These are phyloP conservation scores for Peltaster fructicola DNA, from an alignment of 2,329 filamentous ascomycete species.

Conservation along the genomic window DNA sequence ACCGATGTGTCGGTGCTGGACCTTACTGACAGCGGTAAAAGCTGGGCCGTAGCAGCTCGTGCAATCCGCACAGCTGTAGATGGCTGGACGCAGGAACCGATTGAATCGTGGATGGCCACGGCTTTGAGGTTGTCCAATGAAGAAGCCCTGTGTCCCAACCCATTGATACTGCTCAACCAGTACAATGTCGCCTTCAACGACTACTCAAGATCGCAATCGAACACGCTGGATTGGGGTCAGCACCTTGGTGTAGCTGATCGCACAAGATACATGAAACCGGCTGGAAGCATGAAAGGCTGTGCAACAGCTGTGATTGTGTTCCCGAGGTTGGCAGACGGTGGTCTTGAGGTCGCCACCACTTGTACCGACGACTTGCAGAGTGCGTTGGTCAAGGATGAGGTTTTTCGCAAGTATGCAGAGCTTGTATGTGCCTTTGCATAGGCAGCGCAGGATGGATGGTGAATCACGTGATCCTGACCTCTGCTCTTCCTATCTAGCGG, in stretches of 20 bases:
- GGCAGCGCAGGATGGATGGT: no score
- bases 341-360: constrained; percentile 6
- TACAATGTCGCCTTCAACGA: constrained; percentile 8
- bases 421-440: no score
- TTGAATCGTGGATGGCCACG: constrained; percentile 6
- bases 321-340: constrained; percentile 6
- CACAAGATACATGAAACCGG: constrained; percentile 5
- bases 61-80: constrained; percentile 5
- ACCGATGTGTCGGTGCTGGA: constrained; percentile 3
- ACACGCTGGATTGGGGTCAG: constrained; percentile 6
- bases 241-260: constrained; percentile 5
- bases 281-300: constrained; percentile 4
- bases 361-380: constrained; percentile 3
- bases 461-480: no score
- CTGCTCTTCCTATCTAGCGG: no score
- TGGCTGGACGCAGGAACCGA: constrained; percentile 4
- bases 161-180: constrained; percentile 5
- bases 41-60: constrained; percentile 4
- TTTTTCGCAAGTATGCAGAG: constrained; percentile 5
- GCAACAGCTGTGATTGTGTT: constrained; percentile 7
- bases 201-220: constrained; percentile 6
- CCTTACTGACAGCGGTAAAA: constrained; percentile 3
- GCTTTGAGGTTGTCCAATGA: constrained; percentile 5
- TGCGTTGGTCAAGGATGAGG: constrained; percentile 4
- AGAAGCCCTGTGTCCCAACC: constrained; percentile 6